phyloP scores from a whole-genome alignment of 768 basidiomycete genomes.

The Naganishia vaughanmartiniae region DNA sequence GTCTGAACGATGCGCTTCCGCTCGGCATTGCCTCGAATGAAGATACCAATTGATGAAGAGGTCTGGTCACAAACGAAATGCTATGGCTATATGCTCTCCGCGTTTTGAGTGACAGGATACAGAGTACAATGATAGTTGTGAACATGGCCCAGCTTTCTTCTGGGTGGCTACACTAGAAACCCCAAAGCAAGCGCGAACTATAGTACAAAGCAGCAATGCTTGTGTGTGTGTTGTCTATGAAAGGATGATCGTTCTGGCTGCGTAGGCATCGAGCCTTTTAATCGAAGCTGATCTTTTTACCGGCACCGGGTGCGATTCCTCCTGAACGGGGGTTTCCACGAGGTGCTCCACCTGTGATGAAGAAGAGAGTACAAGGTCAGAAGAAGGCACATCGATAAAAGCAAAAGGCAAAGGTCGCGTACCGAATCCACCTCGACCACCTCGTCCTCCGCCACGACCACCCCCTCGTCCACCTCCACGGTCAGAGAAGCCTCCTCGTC shows the following conservation, averaged over 20 bases:
- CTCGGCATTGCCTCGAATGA: not conserved
- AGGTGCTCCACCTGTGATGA: slow-evolving; percentile 6
- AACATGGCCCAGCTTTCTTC: not conserved
- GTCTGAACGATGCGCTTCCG: too few species aligned
- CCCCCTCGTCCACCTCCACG: slow-evolving; percentile 37
- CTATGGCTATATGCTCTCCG: slow-evolving; percentile 18
- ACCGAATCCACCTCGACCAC: slow-evolving; percentile 37
- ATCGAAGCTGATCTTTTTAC: slow-evolving; percentile 54
- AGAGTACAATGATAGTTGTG: slow-evolving; percentile 25
- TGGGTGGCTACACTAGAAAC: slow-evolving; percentile 2
- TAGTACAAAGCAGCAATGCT: slow-evolving; percentile 9
- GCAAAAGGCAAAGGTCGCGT: slow-evolving; percentile 44
- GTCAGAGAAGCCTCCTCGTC: slow-evolving; percentile 56
- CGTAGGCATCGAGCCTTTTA: slow-evolving; percentile 31
- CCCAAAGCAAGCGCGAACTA: slow-evolving; percentile 2
- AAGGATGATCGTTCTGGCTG: not conserved
- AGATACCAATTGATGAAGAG: not conserved
- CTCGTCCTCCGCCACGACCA: slow-evolving; percentile 42
- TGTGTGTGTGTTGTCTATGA: slow-evolving; percentile 1
- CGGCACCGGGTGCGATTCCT: slow-evolving; percentile 64
- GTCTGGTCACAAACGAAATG: slow-evolving; percentile 13
- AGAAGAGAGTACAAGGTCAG: slow-evolving; percentile 20
- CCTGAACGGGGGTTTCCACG: slow-evolving; percentile 58
- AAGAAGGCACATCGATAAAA: not conserved
- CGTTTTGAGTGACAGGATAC: slow-evolving; percentile 3